Base-by-base conservation (phyloP, 768 basidiomycete species). In the Suillus placidus region DNA sequence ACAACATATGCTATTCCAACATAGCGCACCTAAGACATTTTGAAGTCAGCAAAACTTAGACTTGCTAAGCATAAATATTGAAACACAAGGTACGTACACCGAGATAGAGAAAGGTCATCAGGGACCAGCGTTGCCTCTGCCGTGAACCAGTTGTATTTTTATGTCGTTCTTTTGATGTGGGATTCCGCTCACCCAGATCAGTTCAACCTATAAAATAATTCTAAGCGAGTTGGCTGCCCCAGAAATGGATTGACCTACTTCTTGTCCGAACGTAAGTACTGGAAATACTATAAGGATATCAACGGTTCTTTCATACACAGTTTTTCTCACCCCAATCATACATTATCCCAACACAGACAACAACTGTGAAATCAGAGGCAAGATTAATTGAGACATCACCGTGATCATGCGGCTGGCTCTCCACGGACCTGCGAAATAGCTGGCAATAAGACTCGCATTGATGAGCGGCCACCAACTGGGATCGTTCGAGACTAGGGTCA, bases 51-150 rank as follows among this genome's bases (percentile, higher is more conserved):
- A 47, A 9, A n/a, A n/a, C n/a, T 47, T 26, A 2, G 26, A 26
- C 26, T 26, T 26, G 26, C 26, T 26, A 26, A 26, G 26, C 26
- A 26, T 26, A 26, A 26, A 26, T 26, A 26, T 26, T 26, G 26
- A 26, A 26, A n/a, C n/a, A 47, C 10, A 47, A n/a, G 1, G 4
- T 12, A 47, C 45, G 1, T 12, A 47, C 45, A 47, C 45, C 23
- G 45, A 47, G n/a, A 47, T 47, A 47, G 9, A 47, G 8, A 47
- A n/a, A n/a, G 3, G 45, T 47, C n/a, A 47, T 47, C 3, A 47
- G n/a, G n/a, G 45, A 47, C 45, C 45, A 47, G 45, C 45, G 45
- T 47, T 47, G 45, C n/a, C 20, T 47, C 45, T 47, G 45, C n/a
- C 7, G 9, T 20, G n/a, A 47, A 47, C 10, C 0, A 38, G 4